Percentiles rank a stretch among this genome's conserved stretches.
phyloP scores from a whole-genome alignment of 495 filamentous ascomycete genomes.

The Hypoxylon lienhwacheense region DNA sequence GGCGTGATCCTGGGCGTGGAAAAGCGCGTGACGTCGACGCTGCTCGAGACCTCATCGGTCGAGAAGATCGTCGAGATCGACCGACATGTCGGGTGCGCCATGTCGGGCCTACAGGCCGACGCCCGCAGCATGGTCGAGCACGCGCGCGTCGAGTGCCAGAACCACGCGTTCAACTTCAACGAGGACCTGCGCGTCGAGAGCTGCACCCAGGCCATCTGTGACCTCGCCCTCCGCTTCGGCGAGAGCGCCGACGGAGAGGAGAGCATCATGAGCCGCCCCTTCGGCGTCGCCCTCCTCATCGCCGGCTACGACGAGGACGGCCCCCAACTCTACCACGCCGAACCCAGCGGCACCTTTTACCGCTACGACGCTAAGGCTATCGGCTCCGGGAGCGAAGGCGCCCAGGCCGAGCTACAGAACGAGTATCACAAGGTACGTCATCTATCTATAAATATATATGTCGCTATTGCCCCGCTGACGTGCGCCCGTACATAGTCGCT shows the following conservation, averaged over 20 bases:
- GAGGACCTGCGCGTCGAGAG: conserved; percentile 92
- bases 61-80: conserved; percentile 99
- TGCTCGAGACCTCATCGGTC: conserved; percentile 94
- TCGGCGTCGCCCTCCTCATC: conserved; percentile 95
- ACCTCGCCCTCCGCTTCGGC: conserved; percentile 92
- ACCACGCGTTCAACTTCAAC: conserved; percentile 95
- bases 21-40: conserved; percentile 96
- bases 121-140: conserved; percentile 96
- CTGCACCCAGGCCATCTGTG: conserved; percentile 98
- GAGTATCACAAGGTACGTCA: conserved; percentile 83
- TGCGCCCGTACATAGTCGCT: conserved; percentile 64
- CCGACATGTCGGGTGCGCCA: conserved; percentile 96
- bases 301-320: conserved; percentile 97
- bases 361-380: conserved; percentile 99
- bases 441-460: not conserved
- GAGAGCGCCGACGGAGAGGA: conserved; percentile 98
- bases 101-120: conserved; percentile 96
- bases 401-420: conserved; percentile 96
- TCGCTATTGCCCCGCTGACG: not conserved
- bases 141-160: conserved; percentile 95
- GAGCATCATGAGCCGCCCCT: conserved; percentile 95
- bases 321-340: conserved; percentile 95
- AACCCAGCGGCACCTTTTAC: conserved; percentile 97
- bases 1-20: conserved; percentile 97
- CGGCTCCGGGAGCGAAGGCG: conserved; percentile 92